These are phyloP conservation scores for Syzygium syzygioides DNA, from an alignment of 441 rosid genomes.

Conservation along the genomic window DNA sequence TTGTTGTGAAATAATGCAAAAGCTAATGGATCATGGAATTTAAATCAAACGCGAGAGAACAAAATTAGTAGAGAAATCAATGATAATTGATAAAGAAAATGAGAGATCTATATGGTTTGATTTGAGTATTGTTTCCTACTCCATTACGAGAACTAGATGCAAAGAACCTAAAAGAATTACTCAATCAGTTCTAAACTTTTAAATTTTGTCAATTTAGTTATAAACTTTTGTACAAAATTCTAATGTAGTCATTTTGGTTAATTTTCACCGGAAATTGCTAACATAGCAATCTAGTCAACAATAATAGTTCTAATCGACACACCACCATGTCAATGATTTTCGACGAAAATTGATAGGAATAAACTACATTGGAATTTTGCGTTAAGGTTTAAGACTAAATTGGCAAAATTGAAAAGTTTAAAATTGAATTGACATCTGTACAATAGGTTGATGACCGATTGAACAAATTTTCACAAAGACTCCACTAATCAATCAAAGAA, in stretches of 20 bases:
- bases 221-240: background rate
- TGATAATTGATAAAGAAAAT: too few species aligned
- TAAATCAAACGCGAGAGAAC: too few species aligned
- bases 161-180: too few species aligned
- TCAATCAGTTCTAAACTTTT: background rate
- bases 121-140: too few species aligned
- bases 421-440: rapidly evolving
- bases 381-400: background rate
- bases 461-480: background rate
- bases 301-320: rapidly evolving
- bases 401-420: background rate
- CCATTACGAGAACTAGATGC: too few species aligned
- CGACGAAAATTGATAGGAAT: rapidly evolving
- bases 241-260: background rate
- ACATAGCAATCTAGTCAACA: background rate
- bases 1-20: too few species aligned
- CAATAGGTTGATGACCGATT: background rate
- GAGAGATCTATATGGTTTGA: too few species aligned
- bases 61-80: too few species aligned
- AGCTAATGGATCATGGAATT: background rate
- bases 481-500: background rate
- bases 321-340: background rate
- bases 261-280: background rate
- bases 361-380: background rate
- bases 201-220: background rate